A percentile compares a stretch with the other conserved stretches of the same genome.
These are phyloP conservation scores for Penicillium dipodomyicola DNA, from an alignment of 495 filamentous ascomycete genomes.

Conservation along the genomic window DNA sequence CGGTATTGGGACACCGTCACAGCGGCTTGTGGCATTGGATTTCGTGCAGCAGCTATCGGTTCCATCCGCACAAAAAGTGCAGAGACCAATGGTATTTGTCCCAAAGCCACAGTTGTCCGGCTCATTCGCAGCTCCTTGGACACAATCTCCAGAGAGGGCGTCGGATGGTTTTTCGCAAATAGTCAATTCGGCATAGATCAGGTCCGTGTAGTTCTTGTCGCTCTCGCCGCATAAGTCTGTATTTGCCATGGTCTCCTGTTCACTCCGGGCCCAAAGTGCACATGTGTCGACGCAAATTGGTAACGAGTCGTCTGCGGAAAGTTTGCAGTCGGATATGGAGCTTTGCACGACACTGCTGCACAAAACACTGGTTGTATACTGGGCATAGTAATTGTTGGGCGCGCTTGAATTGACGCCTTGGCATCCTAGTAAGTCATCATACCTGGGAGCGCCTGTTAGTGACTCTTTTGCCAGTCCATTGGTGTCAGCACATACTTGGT, in stretches of 20 bases:
- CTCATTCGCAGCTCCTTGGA: conserved; percentile 76
- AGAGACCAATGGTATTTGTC: conserved; percentile 78
- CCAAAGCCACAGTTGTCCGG: conserved; percentile 83
- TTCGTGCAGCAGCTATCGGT: conserved; percentile 94
- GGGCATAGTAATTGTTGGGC: conserved; percentile 83
- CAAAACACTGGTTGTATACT: conserved; percentile 87
- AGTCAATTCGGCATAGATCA: conserved; percentile 90
- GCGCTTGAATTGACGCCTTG: conserved; percentile 72
- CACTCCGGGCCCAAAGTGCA: conserved; percentile 77
- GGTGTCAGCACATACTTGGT: conserved; percentile 58
- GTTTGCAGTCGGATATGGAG: conserved; percentile 68
- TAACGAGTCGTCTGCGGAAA: conserved; percentile 59
- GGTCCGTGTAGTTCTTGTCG: conserved; percentile 59
- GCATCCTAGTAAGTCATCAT: conserved; percentile 69
- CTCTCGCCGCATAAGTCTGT: conserved; percentile 66
- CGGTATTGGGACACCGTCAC: conserved; percentile 71
- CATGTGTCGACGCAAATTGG: conserved; percentile 92
- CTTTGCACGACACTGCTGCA: conserved; percentile 96
- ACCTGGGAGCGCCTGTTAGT: conserved; percentile 30
- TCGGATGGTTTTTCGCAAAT: conserved; percentile 80
- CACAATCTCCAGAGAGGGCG: conserved; percentile 71
- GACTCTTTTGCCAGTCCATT: conserved; percentile 6
- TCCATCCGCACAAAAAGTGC: conserved; percentile 83
- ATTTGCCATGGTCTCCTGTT: conserved; percentile 78
- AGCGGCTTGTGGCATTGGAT: conserved; percentile 68